phyloP scores from a whole-genome alignment of 1,284 basidiomycete species.

The Xerocomus amazonicus region DNA sequence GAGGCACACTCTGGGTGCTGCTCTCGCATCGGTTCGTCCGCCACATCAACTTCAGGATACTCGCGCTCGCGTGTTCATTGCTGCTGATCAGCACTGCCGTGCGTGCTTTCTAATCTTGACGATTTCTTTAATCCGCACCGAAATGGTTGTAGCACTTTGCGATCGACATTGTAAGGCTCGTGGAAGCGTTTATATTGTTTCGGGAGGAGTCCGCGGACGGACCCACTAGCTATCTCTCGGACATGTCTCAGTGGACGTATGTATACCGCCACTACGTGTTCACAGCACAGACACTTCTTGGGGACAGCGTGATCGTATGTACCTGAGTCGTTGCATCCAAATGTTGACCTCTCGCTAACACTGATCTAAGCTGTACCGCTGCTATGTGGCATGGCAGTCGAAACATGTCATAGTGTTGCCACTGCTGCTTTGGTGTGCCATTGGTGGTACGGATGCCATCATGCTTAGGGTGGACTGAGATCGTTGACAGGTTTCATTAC shows the following conservation, averaged over 20 bases:
- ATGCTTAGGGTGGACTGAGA: background rate
- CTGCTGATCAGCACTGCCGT: conserved; percentile 19
- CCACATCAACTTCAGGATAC: conserved; percentile 10
- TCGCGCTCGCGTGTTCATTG: conserved; percentile 12
- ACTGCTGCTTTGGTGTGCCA: conserved; percentile 17
- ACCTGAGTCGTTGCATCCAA: background rate
- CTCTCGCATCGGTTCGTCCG: background rate
- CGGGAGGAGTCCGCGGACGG: background rate
- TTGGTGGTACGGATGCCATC: conserved; percentile 9
- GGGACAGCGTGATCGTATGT: conserved; percentile 33
- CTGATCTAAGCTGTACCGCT: conserved; percentile 21
- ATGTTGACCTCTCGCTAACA: background rate
- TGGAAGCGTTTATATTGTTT: conserved; percentile 13
- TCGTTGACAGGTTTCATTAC: background rate
- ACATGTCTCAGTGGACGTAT: conserved; percentile 31
- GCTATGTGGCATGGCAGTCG: conserved; percentile 23
- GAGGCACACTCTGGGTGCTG: conserved; percentile 15
- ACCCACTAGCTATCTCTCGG: conserved; percentile 20
- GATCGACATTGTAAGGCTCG: conserved; percentile 19
- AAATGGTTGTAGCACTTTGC: conserved; percentile 17
- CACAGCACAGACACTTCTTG: conserved; percentile 34
- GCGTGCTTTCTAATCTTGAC: background rate
- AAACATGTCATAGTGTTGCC: conserved; percentile 19
- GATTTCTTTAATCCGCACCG: background rate
- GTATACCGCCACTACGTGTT: conserved; percentile 30